Percentiles rank a stretch among this genome's conserved stretches.
phyloP scores from a whole-genome alignment of 495 filamentous ascomycete genomes.

The Parathielavia hyrcaniae region DNA sequence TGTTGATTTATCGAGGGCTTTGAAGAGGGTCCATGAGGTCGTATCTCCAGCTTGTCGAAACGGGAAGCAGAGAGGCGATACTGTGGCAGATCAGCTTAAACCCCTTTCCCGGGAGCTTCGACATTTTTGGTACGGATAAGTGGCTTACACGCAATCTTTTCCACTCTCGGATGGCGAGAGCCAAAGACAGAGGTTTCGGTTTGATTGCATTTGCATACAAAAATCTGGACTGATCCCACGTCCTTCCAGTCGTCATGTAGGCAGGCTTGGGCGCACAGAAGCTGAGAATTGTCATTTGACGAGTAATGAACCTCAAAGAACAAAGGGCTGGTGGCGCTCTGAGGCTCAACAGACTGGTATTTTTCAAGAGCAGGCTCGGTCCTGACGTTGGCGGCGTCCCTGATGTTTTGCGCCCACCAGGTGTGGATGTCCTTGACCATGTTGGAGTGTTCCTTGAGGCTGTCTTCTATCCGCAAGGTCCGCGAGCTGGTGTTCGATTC shows the following conservation, averaged over 20 bases:
- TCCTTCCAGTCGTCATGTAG: conserved; percentile 3
- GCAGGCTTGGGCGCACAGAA: background rate
- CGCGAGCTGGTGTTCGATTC: conserved; percentile 5
- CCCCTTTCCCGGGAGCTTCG: background rate
- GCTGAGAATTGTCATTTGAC: background rate
- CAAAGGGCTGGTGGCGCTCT: background rate
- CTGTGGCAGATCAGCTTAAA: background rate
- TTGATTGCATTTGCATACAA: background rate
- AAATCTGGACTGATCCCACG: background rate
- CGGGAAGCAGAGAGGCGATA: conserved; percentile 11
- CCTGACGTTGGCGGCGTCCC: background rate
- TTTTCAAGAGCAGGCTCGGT: background rate
- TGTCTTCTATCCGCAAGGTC: conserved; percentile 10
- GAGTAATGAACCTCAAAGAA: background rate
- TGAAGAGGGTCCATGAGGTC: conserved; percentile 10
- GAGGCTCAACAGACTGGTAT: background rate
- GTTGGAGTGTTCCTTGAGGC: background rate
- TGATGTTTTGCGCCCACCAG: conserved; percentile 14
- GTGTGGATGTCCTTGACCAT: conserved; percentile 10
- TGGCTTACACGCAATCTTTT: conserved; percentile 3
- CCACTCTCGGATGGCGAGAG: background rate
- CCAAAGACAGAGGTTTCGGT: background rate
- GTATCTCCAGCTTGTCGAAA: conserved; percentile 2
- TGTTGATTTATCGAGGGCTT: conserved; percentile 12
- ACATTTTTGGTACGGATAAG: background rate